These are phyloP conservation scores for Elsinoe necatrix DNA, from an alignment of 2,329 filamentous ascomycete genomes.

Conservation along the genomic window DNA sequence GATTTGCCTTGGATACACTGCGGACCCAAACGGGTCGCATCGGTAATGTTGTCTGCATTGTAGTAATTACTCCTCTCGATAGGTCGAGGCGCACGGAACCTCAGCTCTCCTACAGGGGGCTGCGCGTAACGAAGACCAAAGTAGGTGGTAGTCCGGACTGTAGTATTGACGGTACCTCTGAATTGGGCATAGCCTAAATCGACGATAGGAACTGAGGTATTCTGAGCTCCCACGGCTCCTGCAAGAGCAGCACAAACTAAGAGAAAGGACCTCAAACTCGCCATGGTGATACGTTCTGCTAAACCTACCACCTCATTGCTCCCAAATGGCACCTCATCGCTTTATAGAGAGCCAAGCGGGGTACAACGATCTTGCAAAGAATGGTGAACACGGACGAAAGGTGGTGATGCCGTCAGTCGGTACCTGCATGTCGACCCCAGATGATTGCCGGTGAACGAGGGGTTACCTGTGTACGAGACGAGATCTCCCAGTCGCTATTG, in stretches of 20 bases:
- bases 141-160: slow-evolving; percentile 19
- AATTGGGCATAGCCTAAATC: slow-evolving; percentile 19
- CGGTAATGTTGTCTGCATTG: slow-evolving; percentile 19
- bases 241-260: background rate
- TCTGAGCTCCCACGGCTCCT: background rate
- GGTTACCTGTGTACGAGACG: background rate
- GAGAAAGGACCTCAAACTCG: background rate
- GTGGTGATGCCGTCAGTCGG: slow-evolving; percentile 1
- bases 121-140: slow-evolving; percentile 26
- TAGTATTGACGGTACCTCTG: slow-evolving; percentile 14
- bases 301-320: background rate
- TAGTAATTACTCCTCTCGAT: slow-evolving; percentile 24
- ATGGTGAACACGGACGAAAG: background rate
- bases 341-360: slow-evolving; percentile 4
- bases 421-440: slow-evolving; percentile 3
- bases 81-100: slow-evolving; percentile 27
- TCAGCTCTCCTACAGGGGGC: slow-evolving; percentile 25
- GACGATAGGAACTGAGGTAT: slow-evolving; percentile 17
- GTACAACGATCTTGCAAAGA: background rate
- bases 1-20: slow-evolving; percentile 24
- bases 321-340: background rate
- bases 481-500: background rate
- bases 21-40: slow-evolving; percentile 24
- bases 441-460: background rate
- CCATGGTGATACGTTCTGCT: background rate